phyloP scores from a whole-genome alignment of 768 basidiomycete species.

The Porpolomopsis calyptriformis region DNA sequence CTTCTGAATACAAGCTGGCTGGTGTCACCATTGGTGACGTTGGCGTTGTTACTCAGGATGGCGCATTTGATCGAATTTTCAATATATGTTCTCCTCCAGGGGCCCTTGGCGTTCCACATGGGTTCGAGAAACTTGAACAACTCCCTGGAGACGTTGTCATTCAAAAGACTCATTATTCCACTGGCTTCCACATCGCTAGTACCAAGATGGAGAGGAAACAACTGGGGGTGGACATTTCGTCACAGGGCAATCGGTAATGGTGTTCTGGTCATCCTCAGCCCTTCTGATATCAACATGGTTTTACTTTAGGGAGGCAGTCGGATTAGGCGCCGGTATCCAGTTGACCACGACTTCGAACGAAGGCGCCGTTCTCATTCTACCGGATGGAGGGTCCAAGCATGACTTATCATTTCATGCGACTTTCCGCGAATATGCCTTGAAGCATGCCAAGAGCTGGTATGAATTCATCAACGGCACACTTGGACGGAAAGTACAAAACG shows the following conservation, averaged over 20 bases:
- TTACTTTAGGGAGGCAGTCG: too few species aligned
- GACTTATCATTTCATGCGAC: not conserved
- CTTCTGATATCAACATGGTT: too few species aligned
- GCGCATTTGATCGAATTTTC: conserved; percentile 15
- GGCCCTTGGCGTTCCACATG: conserved; percentile 4
- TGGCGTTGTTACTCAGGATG: conserved; percentile 15
- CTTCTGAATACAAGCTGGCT: conserved; percentile 13
- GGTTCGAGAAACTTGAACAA: conserved; percentile 6
- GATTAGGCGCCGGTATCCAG: not conserved
- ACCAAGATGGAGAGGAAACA: too few species aligned
- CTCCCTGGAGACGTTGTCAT: not conserved
- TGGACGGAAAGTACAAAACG: conserved; percentile 12
- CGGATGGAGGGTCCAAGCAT: conserved; percentile 11
- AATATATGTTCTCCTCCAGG: conserved; percentile 12
- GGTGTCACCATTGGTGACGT: conserved; percentile 18
- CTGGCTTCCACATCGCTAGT: too few species aligned
- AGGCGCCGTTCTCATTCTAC: conserved; percentile 13
- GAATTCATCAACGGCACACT: conserved; percentile 6
- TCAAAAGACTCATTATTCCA: not conserved
- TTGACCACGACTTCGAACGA: conserved; percentile 6
- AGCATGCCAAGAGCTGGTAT: conserved; percentile 10
- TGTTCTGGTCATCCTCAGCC: too few species aligned
- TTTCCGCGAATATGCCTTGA: conserved; percentile 9
- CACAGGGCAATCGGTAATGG: too few species aligned
- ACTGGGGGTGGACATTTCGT: too few species aligned